These are phyloP conservation scores for Puccinia novopanici DNA, from an alignment of 1,284 basidiomycete species.

Conservation along the genomic window DNA sequence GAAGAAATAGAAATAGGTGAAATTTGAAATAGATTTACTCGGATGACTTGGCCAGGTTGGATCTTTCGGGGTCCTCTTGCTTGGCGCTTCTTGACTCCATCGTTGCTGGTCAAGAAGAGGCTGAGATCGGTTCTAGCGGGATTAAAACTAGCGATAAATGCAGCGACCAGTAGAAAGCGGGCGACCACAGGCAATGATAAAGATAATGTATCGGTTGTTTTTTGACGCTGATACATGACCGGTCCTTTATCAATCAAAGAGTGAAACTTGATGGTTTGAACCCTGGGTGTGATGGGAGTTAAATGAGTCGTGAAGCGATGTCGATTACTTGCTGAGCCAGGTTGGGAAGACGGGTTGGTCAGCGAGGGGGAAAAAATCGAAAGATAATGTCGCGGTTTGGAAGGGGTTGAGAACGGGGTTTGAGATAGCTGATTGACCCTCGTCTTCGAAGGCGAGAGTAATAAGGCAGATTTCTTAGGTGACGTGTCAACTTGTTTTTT, in stretches of 20 bases:
- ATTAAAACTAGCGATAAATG: conserved; percentile 40
- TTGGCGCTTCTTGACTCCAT: background rate
- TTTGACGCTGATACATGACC: conserved; percentile 24
- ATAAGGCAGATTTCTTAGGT: conserved; percentile 4
- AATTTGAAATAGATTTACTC: background rate
- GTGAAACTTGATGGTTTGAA: conserved; percentile 4
- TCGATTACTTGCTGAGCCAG: conserved; percentile 8
- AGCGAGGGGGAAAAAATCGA: conserved; percentile 27
- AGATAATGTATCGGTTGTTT: conserved; percentile 35
- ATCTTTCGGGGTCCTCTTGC: conserved; percentile 17
- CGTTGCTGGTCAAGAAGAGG: conserved; percentile 41
- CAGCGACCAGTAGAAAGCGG: conserved; percentile 29
- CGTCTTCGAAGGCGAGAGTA: conserved; percentile 30
- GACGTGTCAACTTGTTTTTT: background rate
- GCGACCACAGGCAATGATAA: conserved; percentile 23
- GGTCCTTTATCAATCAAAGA: conserved; percentile 17
- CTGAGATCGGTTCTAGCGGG: conserved; percentile 33
- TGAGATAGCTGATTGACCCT: conserved; percentile 27
- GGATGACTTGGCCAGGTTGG: conserved; percentile 35
- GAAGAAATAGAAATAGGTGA: background rate
- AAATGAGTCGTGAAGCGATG: conserved; percentile 24
- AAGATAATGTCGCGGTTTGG: conserved; percentile 39
- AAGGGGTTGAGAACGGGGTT: conserved; percentile 36
- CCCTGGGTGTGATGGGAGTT: conserved; percentile 1
- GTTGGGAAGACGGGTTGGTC: conserved; percentile 3